Base-by-base conservation (phyloP, 495 filamentous ascomycete species). In the Tuber borchii region DNA sequence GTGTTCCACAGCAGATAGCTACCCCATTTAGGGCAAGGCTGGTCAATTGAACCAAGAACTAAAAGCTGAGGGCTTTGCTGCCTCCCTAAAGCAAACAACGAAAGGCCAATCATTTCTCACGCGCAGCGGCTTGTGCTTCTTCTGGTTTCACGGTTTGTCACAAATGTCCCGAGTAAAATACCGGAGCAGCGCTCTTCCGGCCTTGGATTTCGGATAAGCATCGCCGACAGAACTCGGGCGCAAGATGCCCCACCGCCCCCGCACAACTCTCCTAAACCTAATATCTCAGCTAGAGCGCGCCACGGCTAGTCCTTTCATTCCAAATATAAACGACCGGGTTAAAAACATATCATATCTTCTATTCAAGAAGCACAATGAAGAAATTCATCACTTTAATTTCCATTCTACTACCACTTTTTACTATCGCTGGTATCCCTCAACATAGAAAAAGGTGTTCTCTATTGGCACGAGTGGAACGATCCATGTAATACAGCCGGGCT, bases 91-190 rank as follows among this genome's bases (percentile, higher is more conserved):
- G 56, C 56, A 10, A 46, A 9, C 56, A 14, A 31, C 14, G n/a
- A 61, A 61, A 5, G 26, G 56, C 56, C 56, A 61, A 61, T 61
- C n/a, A 31, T 61, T 31, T 26, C 9, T 16, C 12, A 61, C 14
- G 56, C 56, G 56, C 56, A 61, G 56, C n/a, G n/a, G 56, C 31
- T 31, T 61, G 56, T 31, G 56, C 56, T 61, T 31, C 56, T 61
- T 61, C 56, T n/a, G 16, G n/a, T 16, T 61, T 5, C 56, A 31
- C 56, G 2, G 26, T 16, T 26, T 16, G 10, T 26, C 9, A 14
- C 9, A 9, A 61, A 26, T 5, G 0, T 22, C 5, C 26, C 56
- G 56, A 31, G 56, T 16, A 16, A 61, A 31, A 61, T 61, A 16
- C 9, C 22, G 6, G 31, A 61, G 56, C n/a, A 31, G 56, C 2